phyloP scores from a whole-genome alignment of 345 rosid species.

The Hypericum androsaemum region DNA sequence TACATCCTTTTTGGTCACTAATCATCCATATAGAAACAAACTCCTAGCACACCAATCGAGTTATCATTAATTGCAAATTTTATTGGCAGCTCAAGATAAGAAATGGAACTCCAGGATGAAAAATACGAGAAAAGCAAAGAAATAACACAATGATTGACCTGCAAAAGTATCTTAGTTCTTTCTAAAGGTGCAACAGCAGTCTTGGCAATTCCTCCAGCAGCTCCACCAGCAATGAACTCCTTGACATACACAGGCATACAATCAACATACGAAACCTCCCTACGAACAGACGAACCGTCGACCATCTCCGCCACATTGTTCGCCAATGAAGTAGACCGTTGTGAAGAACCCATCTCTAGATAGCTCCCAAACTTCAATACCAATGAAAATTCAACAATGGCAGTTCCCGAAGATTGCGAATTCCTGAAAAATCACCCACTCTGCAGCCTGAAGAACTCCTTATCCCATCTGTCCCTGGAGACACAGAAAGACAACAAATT shows the following conservation, averaged over 20 bases:
- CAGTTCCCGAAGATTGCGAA: too few species aligned
- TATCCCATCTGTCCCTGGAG: conserved; percentile 90
- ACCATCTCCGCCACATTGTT: conserved; percentile 52
- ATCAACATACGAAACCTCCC: conserved; percentile 37
- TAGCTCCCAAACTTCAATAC: conserved; percentile 10
- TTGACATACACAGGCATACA: conserved; percentile 65
- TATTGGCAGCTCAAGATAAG: too few species aligned
- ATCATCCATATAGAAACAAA: too few species aligned
- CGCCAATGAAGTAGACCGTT: conserved; percentile 55
- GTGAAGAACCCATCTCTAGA: conserved; percentile 49
- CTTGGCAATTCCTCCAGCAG: conserved; percentile 89
- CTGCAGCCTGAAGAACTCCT: conserved; percentile 45
- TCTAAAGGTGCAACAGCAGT: conserved; percentile 91
- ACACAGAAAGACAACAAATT: conserved; percentile 29
- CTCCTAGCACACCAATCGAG: too few species aligned
- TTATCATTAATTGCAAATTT: too few species aligned
- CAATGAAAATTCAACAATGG: conserved; percentile 10
- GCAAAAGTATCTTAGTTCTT: conserved; percentile 77
- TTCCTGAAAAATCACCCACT: conserved; percentile 30
- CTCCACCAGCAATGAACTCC: conserved; percentile 92
- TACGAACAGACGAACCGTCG: conserved; percentile 38
- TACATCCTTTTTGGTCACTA: too few species aligned
- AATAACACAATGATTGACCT: conserved; percentile 34
- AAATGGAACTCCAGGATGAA: background rate
- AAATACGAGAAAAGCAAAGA: background rate